These are phyloP conservation scores for Cladosporium sp. DNA, from an alignment of 2,329 filamentous ascomycete genomes.

Conservation along the genomic window DNA sequence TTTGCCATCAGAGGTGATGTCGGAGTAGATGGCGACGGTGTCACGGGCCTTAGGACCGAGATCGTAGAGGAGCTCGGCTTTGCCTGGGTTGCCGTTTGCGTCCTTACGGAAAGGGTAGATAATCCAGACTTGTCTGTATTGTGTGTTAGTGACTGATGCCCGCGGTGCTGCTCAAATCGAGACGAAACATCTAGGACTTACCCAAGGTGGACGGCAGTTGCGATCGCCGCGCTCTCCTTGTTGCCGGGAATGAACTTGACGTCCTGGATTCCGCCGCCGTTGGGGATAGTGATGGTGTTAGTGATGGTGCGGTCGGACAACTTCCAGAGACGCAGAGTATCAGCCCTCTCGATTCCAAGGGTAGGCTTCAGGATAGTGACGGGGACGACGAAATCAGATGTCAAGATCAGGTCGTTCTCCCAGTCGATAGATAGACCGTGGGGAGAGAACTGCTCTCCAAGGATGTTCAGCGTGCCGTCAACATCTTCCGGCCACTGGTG, in stretches of 20 bases:
- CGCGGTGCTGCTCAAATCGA: no score
- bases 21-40: constrained; percentile 56
- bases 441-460: constrained; percentile 57
- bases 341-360: constrained; percentile 48
- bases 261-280: constrained; percentile 58
- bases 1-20: constrained; percentile 55
- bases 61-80: constrained; percentile 55
- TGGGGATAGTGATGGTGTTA: constrained; percentile 56
- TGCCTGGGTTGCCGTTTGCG: constrained; percentile 52
- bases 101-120: constrained; percentile 59
- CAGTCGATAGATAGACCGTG: constrained; percentile 57
- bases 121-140: constrained; percentile 52
- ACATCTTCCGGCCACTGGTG: constrained; percentile 59
- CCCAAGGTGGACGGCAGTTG: constrained; percentile 55
- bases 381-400: constrained; percentile 60
- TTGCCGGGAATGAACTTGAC: constrained; percentile 62
- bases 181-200: no score
- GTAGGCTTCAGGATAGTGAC: constrained; percentile 58
- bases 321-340: constrained; percentile 58
- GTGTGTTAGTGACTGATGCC: no score
- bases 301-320: constrained; percentile 51
- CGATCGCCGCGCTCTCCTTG: constrained; percentile 53
- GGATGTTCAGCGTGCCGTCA: constrained; percentile 49
- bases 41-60: constrained; percentile 54
- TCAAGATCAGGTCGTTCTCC: constrained; percentile 54